Evolutionary conservation across 2,329 filamentous ascomycete genomes (phyloP).

Genomic region (Diaporthe eres): DNA sequence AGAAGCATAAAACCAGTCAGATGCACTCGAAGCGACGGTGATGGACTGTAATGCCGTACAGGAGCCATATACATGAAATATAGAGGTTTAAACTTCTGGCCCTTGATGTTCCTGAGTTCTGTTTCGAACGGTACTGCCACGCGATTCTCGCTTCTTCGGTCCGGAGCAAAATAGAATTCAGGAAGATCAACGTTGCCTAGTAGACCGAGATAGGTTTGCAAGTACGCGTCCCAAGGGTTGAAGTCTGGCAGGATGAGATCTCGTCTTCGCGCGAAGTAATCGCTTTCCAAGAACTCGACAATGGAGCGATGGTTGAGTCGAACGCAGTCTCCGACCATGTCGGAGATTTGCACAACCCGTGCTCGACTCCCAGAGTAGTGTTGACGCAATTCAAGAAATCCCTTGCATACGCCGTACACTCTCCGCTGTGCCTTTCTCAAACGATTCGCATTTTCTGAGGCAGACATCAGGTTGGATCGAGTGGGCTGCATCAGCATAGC

Average conservation of each 20-base stretch:
- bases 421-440: background rate
- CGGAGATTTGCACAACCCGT: constrained; percentile 9
- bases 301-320: constrained; percentile 12
- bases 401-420: constrained; percentile 12
- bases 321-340: background rate
- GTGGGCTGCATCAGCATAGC: constrained; percentile 2
- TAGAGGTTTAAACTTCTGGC: background rate
- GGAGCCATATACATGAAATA: background rate
- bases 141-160: background rate
- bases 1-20: background rate
- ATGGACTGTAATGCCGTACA: background rate
- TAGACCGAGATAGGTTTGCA: constrained; percentile 1
- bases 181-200: background rate
- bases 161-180: background rate
- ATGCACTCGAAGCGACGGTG: background rate
- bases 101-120: background rate
- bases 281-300: constrained; percentile 7
- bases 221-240: constrained; percentile 1
- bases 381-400: constrained; percentile 10
- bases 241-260: background rate
- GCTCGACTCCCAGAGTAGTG: background rate
- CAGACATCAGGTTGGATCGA: background rate
- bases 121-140: accelerated
- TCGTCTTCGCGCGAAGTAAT: background rate
- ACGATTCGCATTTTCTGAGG: background rate